Percentiles rank a stretch among this genome's conserved stretches.
Evolutionary conservation across 1,284 basidiomycete genomes (phyloP).

Genomic region (Salmacisia buchloeana): DNA sequence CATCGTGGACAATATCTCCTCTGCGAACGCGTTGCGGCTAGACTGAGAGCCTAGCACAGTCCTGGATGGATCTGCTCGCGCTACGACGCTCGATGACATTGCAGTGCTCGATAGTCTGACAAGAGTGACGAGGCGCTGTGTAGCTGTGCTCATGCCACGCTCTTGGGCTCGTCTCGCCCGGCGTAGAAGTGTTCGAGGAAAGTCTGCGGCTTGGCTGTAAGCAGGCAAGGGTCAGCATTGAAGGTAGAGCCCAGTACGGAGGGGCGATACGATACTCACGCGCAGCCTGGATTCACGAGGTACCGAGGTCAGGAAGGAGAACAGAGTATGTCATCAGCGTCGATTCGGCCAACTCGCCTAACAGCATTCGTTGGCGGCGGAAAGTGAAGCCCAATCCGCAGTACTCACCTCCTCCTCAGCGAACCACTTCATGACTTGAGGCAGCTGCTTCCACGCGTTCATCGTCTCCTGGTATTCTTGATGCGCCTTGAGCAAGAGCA

Average conservation of each 20-base stretch:
- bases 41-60: too few species aligned
- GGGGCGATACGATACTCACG: background rate
- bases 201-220: slow-evolving; percentile 54
- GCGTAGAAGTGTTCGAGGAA: slow-evolving; percentile 82
- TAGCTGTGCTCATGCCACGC: too few species aligned
- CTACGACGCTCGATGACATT: too few species aligned
- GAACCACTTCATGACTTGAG: slow-evolving; percentile 52
- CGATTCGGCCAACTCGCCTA: too few species aligned
- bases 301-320: slow-evolving; percentile 2
- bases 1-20: too few species aligned
- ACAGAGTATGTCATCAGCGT: background rate
- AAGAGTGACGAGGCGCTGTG: too few species aligned
- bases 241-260: background rate
- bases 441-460: slow-evolving; percentile 83
- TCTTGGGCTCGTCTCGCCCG: slow-evolving; percentile 51
- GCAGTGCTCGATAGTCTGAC: too few species aligned
- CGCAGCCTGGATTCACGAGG: background rate
- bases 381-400: slow-evolving; percentile 8
- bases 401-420: slow-evolving; percentile 52
- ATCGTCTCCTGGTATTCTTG: slow-evolving; percentile 88
- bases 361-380: too few species aligned
- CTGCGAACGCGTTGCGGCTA: too few species aligned
- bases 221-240: slow-evolving; percentile 42
- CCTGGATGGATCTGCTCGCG: too few species aligned
- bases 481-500: slow-evolving; percentile 77